phyloP scores from a whole-genome alignment of 768 basidiomycete species.

The Rhizopogon salebrosus region DNA sequence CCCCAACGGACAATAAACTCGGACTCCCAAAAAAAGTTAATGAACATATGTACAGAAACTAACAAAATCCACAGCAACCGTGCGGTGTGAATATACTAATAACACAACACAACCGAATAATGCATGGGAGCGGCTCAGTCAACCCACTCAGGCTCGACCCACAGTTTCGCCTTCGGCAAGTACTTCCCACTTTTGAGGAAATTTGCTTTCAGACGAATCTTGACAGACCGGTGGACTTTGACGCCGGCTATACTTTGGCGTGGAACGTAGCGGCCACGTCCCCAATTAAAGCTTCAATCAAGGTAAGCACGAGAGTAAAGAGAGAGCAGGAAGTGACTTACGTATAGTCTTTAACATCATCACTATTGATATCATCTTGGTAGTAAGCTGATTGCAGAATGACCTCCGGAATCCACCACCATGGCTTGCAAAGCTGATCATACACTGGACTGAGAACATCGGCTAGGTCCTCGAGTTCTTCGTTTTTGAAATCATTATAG shows the following conservation, averaged over 20 bases:
- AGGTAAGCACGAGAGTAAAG: background rate
- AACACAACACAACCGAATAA: too few relatives aligned
- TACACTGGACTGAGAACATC: conserved; percentile 50
- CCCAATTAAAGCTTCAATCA: conserved; percentile 30
- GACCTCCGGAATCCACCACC: conserved; percentile 68
- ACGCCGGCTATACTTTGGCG: conserved; percentile 30
- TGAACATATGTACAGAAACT: too few relatives aligned
- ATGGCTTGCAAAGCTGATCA: conserved; percentile 48
- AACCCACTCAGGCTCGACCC: conserved; percentile 34
- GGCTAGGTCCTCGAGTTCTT: conserved; percentile 60
- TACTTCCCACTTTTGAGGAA: conserved; percentile 30
- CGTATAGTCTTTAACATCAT: conserved; percentile 12
- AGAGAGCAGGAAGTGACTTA: conserved; percentile 4
- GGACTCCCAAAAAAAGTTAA: too few relatives aligned
- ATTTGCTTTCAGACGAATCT: conserved; percentile 46
- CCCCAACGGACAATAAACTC: too few relatives aligned
- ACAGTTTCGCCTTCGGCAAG: conserved; percentile 34
- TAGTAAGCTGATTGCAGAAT: conserved; percentile 32
- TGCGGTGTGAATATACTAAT: too few relatives aligned
- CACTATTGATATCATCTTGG: conserved; percentile 18
- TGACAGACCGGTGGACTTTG: conserved; percentile 44
- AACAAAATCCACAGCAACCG: too few relatives aligned
- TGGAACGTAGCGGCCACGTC: conserved; percentile 36
- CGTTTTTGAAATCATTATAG: conserved; percentile 26
- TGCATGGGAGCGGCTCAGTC: conserved; percentile 28